A percentile compares a stretch with the other conserved stretches of the same genome.
These are phyloP conservation scores for Hortiboletus flavorubellus DNA, from an alignment of 768 basidiomycete genomes.

Conservation along the genomic window DNA sequence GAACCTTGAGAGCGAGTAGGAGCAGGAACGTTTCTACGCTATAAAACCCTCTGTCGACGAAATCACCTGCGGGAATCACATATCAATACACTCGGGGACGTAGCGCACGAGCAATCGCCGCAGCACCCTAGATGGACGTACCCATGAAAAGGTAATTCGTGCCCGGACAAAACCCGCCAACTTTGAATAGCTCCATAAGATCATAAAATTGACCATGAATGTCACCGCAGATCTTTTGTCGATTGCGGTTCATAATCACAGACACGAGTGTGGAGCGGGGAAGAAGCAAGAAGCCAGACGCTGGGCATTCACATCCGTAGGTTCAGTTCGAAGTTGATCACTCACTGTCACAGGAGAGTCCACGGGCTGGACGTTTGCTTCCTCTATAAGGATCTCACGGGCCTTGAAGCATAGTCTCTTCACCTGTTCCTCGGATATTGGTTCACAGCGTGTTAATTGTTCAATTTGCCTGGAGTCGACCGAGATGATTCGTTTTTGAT, in stretches of 20 bases:
- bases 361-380: slow-evolving; percentile 94
- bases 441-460: slow-evolving; percentile 89
- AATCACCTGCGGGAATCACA: slow-evolving; percentile 65
- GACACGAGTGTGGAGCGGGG: slow-evolving; percentile 2
- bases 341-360: slow-evolving; percentile 93
- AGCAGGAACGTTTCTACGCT: slow-evolving; percentile 95
- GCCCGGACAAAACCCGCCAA: slow-evolving; percentile 88
- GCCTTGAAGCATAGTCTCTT: slow-evolving; percentile 95
- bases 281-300: not conserved
- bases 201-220: slow-evolving; percentile 98
- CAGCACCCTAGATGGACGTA: slow-evolving; percentile 33
- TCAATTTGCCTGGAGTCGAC: slow-evolving; percentile 76
- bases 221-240: slow-evolving; percentile 79
- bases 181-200: slow-evolving; percentile 91
- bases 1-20: slow-evolving; percentile 91
- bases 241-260: slow-evolving; percentile 4
- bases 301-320: slow-evolving; percentile 1
- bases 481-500: slow-evolving; percentile 15
- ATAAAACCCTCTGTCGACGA: slow-evolving; percentile 97
- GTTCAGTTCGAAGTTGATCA: slow-evolving; percentile 11
- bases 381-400: slow-evolving; percentile 94
- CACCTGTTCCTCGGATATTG: slow-evolving; percentile 94
- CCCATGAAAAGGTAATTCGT: slow-evolving; percentile 98
- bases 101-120: slow-evolving; percentile 3
- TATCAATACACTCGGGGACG: slow-evolving; percentile 7